A percentile compares a stretch with the other conserved stretches of the same genome.
Evolutionary conservation across 2,329 filamentous ascomycete genomes (phyloP).

Genomic region (Aspergillus melleus): DNA sequence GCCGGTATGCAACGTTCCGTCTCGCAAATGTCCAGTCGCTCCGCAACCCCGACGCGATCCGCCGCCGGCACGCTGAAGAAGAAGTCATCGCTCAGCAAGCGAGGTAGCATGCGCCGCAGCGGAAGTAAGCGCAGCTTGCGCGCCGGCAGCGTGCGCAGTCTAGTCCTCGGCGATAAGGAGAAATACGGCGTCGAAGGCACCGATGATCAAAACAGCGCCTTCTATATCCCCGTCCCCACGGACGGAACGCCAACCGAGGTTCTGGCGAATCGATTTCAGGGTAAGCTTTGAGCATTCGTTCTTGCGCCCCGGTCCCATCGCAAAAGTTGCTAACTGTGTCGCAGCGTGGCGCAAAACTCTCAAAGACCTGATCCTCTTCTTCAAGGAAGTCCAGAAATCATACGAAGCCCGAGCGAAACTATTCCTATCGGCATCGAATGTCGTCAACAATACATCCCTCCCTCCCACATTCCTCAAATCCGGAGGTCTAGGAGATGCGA

Average conservation of each 20-base stretch:
- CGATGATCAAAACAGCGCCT: conserved; percentile 75
- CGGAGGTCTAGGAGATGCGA: conserved; percentile 84
- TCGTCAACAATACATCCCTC: conserved; percentile 75
- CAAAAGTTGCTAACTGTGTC: conserved; percentile 12
- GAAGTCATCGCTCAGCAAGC: conserved; percentile 74
- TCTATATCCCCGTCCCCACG: conserved; percentile 86
- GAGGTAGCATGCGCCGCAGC: conserved; percentile 73
- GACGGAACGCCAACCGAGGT: conserved; percentile 83
- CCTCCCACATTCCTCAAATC: conserved; percentile 75
- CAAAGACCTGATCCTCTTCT: conserved; percentile 92
- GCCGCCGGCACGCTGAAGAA: conserved; percentile 84
- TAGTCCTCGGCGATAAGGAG: conserved; percentile 67
- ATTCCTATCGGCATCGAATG: conserved; percentile 76
- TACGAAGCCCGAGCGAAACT: conserved; percentile 86
- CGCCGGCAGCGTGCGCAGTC: conserved; percentile 82
- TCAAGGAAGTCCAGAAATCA: conserved; percentile 83
- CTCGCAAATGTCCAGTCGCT: conserved; percentile 46
- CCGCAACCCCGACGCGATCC: conserved; percentile 48
- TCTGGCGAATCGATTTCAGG: conserved; percentile 83
- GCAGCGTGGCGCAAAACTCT: conserved; percentile 91
- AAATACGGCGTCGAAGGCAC: conserved; percentile 48
- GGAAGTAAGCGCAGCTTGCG: conserved; percentile 78
- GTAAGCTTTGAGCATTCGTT: conserved; percentile 50
- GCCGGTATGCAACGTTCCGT: conserved; percentile 37
- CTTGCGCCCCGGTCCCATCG: conserved; percentile 3